Evolutionary conservation across 1,139 yeast genomes (phyloP).

Genomic region (Taphrina communis): DNA sequence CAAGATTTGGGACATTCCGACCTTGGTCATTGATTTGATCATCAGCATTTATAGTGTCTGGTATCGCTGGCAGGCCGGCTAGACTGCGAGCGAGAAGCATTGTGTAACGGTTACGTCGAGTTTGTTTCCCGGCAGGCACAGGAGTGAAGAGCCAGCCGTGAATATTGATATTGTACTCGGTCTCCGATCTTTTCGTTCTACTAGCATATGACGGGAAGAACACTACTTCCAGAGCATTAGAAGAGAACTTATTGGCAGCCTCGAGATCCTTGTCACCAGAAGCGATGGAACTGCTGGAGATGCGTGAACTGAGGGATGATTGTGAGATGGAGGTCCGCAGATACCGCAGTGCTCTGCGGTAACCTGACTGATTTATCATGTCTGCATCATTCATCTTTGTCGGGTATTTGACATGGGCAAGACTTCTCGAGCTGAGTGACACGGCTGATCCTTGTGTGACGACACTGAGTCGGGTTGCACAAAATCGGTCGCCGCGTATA

Average conservation of each 20-base stretch:
- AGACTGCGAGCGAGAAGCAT: slow-evolving; percentile 46
- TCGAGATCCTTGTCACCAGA: slow-evolving; percentile 17
- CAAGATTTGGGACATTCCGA: background rate
- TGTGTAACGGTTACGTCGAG: slow-evolving; percentile 45
- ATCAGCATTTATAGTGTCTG: background rate
- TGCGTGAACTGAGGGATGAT: background rate
- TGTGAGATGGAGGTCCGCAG: slow-evolving; percentile 10
- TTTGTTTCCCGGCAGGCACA: slow-evolving; percentile 41
- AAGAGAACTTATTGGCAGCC: slow-evolving; percentile 6
- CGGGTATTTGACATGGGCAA: slow-evolving; percentile 3
- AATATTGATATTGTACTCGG: slow-evolving; percentile 43
- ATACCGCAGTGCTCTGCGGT: slow-evolving; percentile 19
- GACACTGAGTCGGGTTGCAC: no score
- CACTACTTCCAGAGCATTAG: slow-evolving; percentile 39
- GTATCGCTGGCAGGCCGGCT: slow-evolving; percentile 45
- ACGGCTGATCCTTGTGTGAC: no score
- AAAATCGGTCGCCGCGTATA: no score
- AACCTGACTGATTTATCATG: slow-evolving; percentile 25
- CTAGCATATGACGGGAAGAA: slow-evolving; percentile 47
- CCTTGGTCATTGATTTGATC: background rate
- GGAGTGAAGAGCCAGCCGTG: slow-evolving; percentile 46
- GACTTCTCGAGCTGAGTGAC: background rate
- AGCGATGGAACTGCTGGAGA: slow-evolving; percentile 14
- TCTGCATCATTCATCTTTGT: slow-evolving; percentile 27
- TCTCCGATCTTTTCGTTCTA: slow-evolving; percentile 39